These are phyloP conservation scores for Exophiala alcalophila DNA, from an alignment of 2,329 filamentous ascomycete species.

Conservation along the genomic window DNA sequence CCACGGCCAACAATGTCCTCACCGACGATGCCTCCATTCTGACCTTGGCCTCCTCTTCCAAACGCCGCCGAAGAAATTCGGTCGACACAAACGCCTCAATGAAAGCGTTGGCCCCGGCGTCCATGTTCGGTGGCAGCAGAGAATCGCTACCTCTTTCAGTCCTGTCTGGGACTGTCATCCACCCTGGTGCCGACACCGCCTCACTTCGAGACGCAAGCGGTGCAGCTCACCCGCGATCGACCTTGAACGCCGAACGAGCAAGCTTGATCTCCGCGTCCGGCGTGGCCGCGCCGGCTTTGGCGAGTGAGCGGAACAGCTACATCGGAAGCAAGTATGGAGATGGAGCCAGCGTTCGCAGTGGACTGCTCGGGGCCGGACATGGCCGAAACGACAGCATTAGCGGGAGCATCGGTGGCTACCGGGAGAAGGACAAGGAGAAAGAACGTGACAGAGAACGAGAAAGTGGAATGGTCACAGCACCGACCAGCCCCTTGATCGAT, in stretches of 20 bases:
- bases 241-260: slow-evolving; percentile 57
- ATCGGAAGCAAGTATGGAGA: slow-evolving; percentile 66
- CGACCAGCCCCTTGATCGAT: slow-evolving; percentile 26
- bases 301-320: slow-evolving; percentile 76
- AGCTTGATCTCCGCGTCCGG: slow-evolving; percentile 75
- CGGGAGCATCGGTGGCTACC: slow-evolving; percentile 25
- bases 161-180: slow-evolving; percentile 53
- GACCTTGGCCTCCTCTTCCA: slow-evolving; percentile 63
- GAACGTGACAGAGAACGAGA: slow-evolving; percentile 15
- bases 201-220: slow-evolving; percentile 36
- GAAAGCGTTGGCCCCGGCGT: slow-evolving; percentile 61
- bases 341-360: slow-evolving; percentile 74
- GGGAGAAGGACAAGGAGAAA: slow-evolving; percentile 20
- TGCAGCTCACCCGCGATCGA: slow-evolving; percentile 49
- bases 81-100: slow-evolving; percentile 66
- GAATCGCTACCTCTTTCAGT: slow-evolving; percentile 63
- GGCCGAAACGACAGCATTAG: slow-evolving; percentile 28
- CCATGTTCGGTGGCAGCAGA: slow-evolving; percentile 61
- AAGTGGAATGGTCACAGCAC: slow-evolving; percentile 26
- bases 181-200: slow-evolving; percentile 44
- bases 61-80: slow-evolving; percentile 60
- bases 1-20: slow-evolving; percentile 62
- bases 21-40: slow-evolving; percentile 65
- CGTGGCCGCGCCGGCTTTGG: slow-evolving; percentile 57
- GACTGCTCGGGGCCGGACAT: slow-evolving; percentile 65